Evolutionary conservation across 2,329 filamentous ascomycete species (phyloP).

Genomic region (Aquanectria penicillioides): DNA sequence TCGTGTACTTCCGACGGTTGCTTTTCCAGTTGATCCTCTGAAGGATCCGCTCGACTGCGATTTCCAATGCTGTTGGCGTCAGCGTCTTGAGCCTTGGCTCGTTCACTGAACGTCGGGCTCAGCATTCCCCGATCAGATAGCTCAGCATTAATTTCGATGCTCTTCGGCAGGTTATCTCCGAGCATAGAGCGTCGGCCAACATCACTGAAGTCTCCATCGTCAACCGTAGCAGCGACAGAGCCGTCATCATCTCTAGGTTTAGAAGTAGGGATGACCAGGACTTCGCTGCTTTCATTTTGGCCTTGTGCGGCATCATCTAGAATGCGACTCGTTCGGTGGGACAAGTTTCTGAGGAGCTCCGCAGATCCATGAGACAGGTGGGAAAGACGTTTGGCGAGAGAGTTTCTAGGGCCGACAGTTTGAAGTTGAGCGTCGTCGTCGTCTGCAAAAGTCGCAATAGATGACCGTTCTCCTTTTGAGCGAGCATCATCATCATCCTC

Average conservation of each 20-base stretch:
- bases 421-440: conserved; percentile 56
- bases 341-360: conserved; percentile 56
- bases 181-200: conserved; percentile 48
- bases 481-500: conserved; percentile 53
- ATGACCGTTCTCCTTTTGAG: conserved; percentile 65
- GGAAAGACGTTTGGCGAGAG: conserved; percentile 61
- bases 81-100: conserved; percentile 21
- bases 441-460: conserved; percentile 76
- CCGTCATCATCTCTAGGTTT: conserved; percentile 53
- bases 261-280: conserved; percentile 51
- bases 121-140: conserved; percentile 40
- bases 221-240: conserved; percentile 68
- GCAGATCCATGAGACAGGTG: conserved; percentile 59
- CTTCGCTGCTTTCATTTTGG: conserved; percentile 56
- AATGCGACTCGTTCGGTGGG: conserved; percentile 44
- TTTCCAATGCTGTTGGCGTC: conserved; percentile 14
- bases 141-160: conserved; percentile 54
- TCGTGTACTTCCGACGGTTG: conserved; percentile 38
- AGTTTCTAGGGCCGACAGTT: conserved; percentile 44
- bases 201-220: conserved; percentile 58
- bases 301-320: conserved; percentile 27
- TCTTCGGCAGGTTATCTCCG: conserved; percentile 38
- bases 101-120: conserved; percentile 19
- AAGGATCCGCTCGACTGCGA: conserved; percentile 5
- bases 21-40: conserved; percentile 21